A percentile compares a stretch with the other conserved stretches of the same genome.
Evolutionary conservation across 257 asterid genomes (phyloP).

Genomic region (Nicotiana attenuata): DNA sequence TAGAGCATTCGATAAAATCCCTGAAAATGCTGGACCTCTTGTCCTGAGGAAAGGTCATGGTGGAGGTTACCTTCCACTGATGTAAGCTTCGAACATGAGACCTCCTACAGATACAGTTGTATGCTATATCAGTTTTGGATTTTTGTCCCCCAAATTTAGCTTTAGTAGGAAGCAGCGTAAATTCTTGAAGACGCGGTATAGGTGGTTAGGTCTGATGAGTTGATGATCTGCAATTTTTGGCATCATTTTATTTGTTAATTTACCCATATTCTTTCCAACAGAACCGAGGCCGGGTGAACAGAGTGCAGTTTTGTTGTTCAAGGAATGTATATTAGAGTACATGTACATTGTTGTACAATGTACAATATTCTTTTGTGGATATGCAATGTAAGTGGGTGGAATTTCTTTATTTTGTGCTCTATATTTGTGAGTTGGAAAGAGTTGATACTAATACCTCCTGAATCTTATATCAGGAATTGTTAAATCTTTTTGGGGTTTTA

Average conservation of each 20-base stretch:
- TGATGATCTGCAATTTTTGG: conserved; percentile 29
- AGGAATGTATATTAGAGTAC: conserved; percentile 27
- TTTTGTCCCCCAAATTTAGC: conserved; percentile 12
- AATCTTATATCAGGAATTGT: too few relatives aligned
- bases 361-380: conserved; percentile 23
- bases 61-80: conserved; percentile 93
- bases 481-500: too few relatives aligned
- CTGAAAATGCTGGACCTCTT: conserved; percentile 94
- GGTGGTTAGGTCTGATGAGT: conserved; percentile 33
- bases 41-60: conserved; percentile 97
- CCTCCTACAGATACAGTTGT: background rate
- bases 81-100: conserved; percentile 31
- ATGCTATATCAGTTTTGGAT: conserved; percentile 5
- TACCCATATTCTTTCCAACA: conserved; percentile 18
- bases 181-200: conserved; percentile 15
- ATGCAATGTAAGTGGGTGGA: background rate
- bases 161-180: conserved; percentile 18
- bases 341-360: conserved; percentile 43
- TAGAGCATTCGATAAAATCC: conserved; percentile 81
- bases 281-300: conserved; percentile 23
- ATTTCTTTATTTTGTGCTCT: background rate
- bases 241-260: conserved; percentile 34
- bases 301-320: conserved; percentile 25
- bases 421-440: background rate
- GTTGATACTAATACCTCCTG: background rate